Base-by-base conservation (phyloP, 148 eudicot species). In the Persicaria tinctoria region DNA sequence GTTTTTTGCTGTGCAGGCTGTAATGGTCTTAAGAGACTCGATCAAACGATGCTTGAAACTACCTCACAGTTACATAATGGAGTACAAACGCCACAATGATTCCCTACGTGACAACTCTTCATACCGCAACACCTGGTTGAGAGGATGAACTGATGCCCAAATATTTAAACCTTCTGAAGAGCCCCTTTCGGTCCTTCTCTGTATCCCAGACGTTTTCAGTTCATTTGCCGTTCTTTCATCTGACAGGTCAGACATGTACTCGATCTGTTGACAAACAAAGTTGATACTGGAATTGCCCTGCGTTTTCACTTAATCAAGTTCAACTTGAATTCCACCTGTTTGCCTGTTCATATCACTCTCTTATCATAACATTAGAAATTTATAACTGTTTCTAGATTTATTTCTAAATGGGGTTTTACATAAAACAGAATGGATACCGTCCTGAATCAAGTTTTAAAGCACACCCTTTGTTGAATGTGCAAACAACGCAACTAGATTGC, bases 101-200 rank as follows among this genome's bases (percentile, higher is more conserved):
- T 94, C 98, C 62, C 79, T 94, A 75, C 96, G 97, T 6, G 96
- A 92, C 89, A 89, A 92, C 78, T 92, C 97, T 51, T 94, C 98
- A 0, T 90, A 92, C 73, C 81, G 98, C 44, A 94, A 92, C 91
- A 92, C 98, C 73, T 94, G 98, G 98, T 78, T 89, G 77, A 89
- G 97, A 85, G 96, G 96, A 71, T 94, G 83, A 83, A 20, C 23
- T 6, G 23, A 60, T 60, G 68, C 10, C 13, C 38, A 20, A 8
- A 60, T 60, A 13, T 3, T 60, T 0, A 20, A 60, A 4, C 63
- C 41, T 60, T 60, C 41, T 3, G 41, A 32, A 32, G 41, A 0
- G 41, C 41, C 41, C 41, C 41, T 32, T 32, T 0, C 2, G 41
- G 41, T 2, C 41, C 41, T 32, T 32, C 41, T 32, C 41, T 32